Evolutionary conservation across 2,329 filamentous ascomycete genomes (phyloP), one percentile per base, ranked within the genome.

Genomic region (Colletotrichum shisoi): DNA sequence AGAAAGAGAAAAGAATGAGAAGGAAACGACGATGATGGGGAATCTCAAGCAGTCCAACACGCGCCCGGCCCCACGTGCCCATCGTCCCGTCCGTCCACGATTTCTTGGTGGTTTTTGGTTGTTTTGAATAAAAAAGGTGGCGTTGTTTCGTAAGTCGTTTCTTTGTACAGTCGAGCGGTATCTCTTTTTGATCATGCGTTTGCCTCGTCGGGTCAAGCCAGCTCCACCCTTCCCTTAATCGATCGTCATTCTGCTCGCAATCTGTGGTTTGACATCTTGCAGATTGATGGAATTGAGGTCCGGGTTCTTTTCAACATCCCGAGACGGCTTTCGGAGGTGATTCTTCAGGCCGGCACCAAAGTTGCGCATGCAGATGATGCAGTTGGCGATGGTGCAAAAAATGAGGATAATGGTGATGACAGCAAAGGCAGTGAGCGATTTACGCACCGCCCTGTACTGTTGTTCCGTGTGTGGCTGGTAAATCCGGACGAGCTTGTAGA

Each of bases 401-500:
- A 99, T 92, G 68, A 98, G 83, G 34, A 96, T 79, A 67, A 99
- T 92, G 46, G 95, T 97, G 73, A 99, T 90, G 70, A 97, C 89
- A 58, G 95, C 94, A 75, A 99, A 99, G 67, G 93, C 92, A 5
- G 94, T 97, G 74, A 99, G 84, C 17, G 91, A 94, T 74, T 91
- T 91, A 69, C 90, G 87, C 44, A 95, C 94, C 4, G 94, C 90
- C 58, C 84, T 76, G 81, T 98, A 99, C 71, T 87, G 83, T 1
- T 76, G 62, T 58, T 76, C 77, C 72, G 87, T 86, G 49, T 77
- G 77, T 12, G 86, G 81, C 72, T 91, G 88, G 79, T 96, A 99
- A 88, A 99, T 99, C 76, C 95, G 92, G 67, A 95, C 91, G 62
- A 99, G 88, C 84, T 99, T 99, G 87, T 97, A 99, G 76, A 97